Base-by-base conservation (phyloP, 805 yeast genomes). In the Grigorovia jiainica region DNA sequence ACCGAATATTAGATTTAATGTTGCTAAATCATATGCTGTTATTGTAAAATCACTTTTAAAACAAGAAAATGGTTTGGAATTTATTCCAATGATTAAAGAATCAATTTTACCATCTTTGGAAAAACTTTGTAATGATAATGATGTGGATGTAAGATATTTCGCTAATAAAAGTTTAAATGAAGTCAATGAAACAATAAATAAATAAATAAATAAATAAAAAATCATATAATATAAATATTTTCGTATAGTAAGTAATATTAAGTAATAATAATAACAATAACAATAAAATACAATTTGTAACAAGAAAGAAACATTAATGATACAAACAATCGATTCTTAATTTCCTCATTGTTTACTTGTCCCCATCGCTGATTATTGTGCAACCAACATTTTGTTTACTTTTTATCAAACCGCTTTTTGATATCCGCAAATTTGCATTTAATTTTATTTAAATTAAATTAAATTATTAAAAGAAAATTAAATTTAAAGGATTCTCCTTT, bases 1-100 rank as follows among this genome's bases (percentile, higher is more conserved):
- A 43, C 96, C 99, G 53, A 92, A 92, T 63, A 89, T 92, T 48
- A 76, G 97, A 58, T 92, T 92, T 68, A 92, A 89, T 65, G 87
- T 84, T 47, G 97, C 99, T 21, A 87, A 87, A 63, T 76, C 95
- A 13, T 78, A 83, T 56, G 72, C 76, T 34, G 66, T 71, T 20
- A 69, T 83, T 27, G 78, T 78, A 6, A 75, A 77, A 54, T 68
- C 78, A 13, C 64, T 84, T 44, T 49, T 53, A 36, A 60, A 61
- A 39, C 61, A 57, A 42, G 51, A 47, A 27, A 48, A 45, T 18
- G 43, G 47, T 16, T 43, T 50, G 31, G 55, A 52, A 34, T 53
- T 60, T 27, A 45, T 45, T 5, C 55, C 62, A n/a, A 54, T 74
- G 36, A 70, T 80, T 23, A 57, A 66, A 33, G 62, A 64, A 18